Evolutionary conservation across 345 rosid species (phyloP).

Genomic region (Corchorus olitorius): DNA sequence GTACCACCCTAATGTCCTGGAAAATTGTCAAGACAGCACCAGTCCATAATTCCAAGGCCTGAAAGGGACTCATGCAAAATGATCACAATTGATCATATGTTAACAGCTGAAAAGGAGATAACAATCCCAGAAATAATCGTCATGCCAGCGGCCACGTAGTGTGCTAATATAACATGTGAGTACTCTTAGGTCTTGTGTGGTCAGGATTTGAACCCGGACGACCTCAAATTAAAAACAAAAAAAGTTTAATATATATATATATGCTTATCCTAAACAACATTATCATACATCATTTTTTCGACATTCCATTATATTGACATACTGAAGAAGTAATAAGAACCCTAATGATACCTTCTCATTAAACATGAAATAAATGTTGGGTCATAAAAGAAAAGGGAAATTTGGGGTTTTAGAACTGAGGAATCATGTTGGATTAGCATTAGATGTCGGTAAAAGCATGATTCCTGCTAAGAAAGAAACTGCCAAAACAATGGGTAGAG

Average conservation of each 20-base stretch:
- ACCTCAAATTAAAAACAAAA: too few species aligned
- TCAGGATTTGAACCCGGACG: too few species aligned
- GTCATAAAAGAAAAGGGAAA: background rate
- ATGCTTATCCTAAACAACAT: slow-evolving; percentile 14
- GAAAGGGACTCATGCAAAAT: background rate
- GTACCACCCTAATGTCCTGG: background rate
- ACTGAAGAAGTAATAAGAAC: background rate
- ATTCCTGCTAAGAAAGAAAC: background rate
- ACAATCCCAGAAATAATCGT: too few species aligned
- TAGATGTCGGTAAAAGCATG: background rate
- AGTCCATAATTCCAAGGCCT: background rate
- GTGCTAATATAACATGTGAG: too few species aligned
- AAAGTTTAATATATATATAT: too few species aligned
- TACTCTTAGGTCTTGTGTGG: too few species aligned
- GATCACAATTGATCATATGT: background rate
- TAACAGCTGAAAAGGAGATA: background rate
- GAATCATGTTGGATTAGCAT: background rate
- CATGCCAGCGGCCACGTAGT: too few species aligned
- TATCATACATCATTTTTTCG: background rate
- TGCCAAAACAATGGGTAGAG: background rate
- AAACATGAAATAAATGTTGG: background rate
- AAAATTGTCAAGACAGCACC: background rate
- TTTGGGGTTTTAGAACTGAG: background rate
- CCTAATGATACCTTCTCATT: background rate
- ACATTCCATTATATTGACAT: background rate